These are phyloP conservation scores for Pseudocercospora macadamiae DNA, from an alignment of 2,329 filamentous ascomycete species.

Conservation along the genomic window DNA sequence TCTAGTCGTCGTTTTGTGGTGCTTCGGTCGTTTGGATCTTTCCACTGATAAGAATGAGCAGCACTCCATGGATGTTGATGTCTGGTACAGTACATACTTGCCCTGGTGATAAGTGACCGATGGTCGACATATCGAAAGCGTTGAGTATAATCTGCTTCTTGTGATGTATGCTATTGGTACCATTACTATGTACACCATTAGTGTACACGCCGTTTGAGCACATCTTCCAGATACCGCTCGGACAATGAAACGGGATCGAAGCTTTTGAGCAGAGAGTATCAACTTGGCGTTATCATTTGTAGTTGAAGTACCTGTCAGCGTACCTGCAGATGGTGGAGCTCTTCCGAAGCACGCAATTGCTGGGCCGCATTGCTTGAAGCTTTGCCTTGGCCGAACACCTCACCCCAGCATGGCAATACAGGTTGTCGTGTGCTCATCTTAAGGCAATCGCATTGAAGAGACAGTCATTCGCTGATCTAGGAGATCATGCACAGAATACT, in stretches of 20 bases:
- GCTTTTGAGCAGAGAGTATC: background rate
- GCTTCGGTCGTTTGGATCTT: conserved; percentile 64
- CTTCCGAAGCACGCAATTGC: conserved; percentile 1
- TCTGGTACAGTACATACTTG: conserved; percentile 15
- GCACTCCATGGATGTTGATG: background rate
- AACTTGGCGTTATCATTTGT: background rate
- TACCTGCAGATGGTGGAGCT: conserved; percentile 2
- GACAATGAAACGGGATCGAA: background rate
- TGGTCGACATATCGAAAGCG: conserved; percentile 51
- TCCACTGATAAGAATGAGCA: conserved; percentile 56
- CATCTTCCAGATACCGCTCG: background rate
- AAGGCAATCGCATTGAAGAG: no score
- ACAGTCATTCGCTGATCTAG: no score
- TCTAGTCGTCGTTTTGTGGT: conserved; percentile 62
- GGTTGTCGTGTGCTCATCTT: no score
- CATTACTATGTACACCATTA: background rate
- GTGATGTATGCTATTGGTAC: background rate
- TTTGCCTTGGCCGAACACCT: background rate
- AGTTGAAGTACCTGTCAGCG: background rate
- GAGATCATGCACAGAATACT: no score
- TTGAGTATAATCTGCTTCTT: conserved; percentile 41
- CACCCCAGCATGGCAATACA: no score
- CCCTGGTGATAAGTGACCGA: conserved; percentile 57
- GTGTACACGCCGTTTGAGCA: background rate
- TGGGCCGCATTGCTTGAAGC: background rate